Conservation (phyloP, 2,329 filamentous ascomycete species). For the Calonectria fujianensis region DNA sequence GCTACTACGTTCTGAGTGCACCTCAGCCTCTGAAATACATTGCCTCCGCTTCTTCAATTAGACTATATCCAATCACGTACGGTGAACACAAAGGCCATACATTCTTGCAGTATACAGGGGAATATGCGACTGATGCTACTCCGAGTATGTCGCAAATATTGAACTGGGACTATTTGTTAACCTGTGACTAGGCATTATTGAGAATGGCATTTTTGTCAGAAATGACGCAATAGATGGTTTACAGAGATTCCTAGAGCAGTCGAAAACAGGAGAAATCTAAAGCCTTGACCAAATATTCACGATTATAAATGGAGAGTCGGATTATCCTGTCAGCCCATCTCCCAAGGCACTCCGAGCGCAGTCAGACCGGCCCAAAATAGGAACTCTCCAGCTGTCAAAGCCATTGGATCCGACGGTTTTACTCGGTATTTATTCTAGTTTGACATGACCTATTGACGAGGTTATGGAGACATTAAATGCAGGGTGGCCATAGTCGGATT, state of each 20-base stretch:
- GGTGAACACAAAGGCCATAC: not conserved
- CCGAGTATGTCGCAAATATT: not conserved
- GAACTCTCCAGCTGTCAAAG: no score
- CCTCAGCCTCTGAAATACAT: not conserved
- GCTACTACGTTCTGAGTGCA: not conserved
- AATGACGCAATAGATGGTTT: not conserved
- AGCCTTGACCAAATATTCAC: no score
- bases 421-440: no score
- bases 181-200: not conserved
- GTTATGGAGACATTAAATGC: no score
- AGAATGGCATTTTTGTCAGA: not conserved
- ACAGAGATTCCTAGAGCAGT: not conserved
- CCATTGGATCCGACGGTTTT: no score
- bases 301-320: no score
- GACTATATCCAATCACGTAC: not conserved
- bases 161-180: not conserved
- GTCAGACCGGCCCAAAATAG: no score
- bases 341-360: no score
- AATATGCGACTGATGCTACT: conserved; percentile 4
- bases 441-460: no score
- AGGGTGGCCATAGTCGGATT: no score
- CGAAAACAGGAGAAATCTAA: not conserved
- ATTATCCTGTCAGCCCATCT: no score
- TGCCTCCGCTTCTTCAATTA: not conserved
- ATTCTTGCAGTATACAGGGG: not conserved